A percentile compares a stretch with the other conserved stretches of the same genome.
phyloP scores from a whole-genome alignment of 352 stramenopile genomes.

The Phytophthora macrochlamydospora region DNA sequence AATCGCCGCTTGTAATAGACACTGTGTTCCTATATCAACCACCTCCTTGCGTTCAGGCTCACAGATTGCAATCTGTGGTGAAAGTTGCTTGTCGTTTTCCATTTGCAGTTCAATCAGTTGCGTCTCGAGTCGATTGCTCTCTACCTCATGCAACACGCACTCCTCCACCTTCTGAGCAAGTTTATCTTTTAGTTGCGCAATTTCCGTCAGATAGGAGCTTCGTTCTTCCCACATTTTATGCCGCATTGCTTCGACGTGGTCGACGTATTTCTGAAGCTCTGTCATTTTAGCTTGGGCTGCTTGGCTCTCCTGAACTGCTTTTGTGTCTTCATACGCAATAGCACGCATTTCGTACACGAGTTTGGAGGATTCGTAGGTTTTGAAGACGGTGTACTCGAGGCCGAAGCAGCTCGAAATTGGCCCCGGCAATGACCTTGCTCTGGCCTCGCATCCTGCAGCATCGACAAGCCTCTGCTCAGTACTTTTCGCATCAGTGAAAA shows the following conservation, averaged over 20 bases:
- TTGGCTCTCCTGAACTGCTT: constrained; percentile 20
- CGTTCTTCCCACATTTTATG: constrained; percentile 41
- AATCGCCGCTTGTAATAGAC: constrained; percentile 10
- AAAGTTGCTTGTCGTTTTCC: constrained; percentile 5
- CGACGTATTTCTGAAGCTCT: constrained; percentile 35
- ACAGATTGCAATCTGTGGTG: no score
- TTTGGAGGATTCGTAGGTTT: background rate
- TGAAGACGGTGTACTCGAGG: background rate
- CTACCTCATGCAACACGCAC: constrained; percentile 10
- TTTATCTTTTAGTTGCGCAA: constrained; percentile 20
- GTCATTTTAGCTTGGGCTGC: constrained; percentile 11
- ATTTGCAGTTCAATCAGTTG: constrained; percentile 10
- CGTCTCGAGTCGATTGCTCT: constrained; percentile 23
- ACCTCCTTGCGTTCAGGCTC: background rate
- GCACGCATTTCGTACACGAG: constrained; percentile 28
- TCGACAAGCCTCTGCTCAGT: background rate
- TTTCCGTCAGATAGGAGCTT: constrained; percentile 19
- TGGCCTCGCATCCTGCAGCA: constrained; percentile 38
- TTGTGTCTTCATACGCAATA: constrained; percentile 16
- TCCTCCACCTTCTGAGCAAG: constrained; percentile 26
- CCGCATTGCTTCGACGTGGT: constrained; percentile 33
- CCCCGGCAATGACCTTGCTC: constrained; percentile 45
- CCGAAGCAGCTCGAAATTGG: constrained; percentile 37
- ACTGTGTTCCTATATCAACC: constrained; percentile 20
- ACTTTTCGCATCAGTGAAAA: background rate